Evolutionary conservation across 805 yeast genomes (phyloP), one percentile per base, ranked within the genome.

Genomic region (Candida ipomoeae): DNA sequence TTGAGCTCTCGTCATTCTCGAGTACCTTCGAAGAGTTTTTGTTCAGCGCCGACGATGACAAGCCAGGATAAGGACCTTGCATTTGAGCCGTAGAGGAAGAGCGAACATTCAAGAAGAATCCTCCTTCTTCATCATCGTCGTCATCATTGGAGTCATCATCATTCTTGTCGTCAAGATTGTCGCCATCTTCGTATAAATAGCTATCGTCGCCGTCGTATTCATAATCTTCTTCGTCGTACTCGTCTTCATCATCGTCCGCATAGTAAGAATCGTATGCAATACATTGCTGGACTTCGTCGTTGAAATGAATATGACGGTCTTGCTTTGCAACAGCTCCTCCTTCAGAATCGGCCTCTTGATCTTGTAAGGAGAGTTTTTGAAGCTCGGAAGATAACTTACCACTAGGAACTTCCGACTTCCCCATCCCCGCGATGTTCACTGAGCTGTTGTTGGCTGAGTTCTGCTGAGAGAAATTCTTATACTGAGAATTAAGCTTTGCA

Each of bases 201-300:
- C 50, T 48, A 6, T 58, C 59, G 13, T 48, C 57, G 1, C 52
- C 59, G 17, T 51, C 60, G 36, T 61, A 56, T 42, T 53, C 62
- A 11, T 62, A 62, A 18, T 50, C 56, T 13, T 52, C 54, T 20
- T 54, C 53, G 29, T 55, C 60, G 23, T 49, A 48, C 36, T 56
- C 56, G 17, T 55, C 60, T 3, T 50, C 53, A 15, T 48, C 52
- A 15, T 52, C 46, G 14, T 55, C 55, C 8, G 48, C 55, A 10
- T 48, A 48, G 34, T 35, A 47, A 11, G 54, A 52, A 50, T 78
- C 82, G 10, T 91, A 64, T 0, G 96, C 91, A 54, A 88, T 83
- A 67, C 99, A 94, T 67, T 94, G 99, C 65, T 89, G 91, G 32
- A 94, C 99, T 48, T 90, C 82, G 64, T 89, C 95, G 65, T 86